Percentiles rank a stretch among this genome's conserved stretches.
Evolutionary conservation across 2,329 filamentous ascomycete genomes (phyloP).

Genomic region (Chaetothyriales sp.): DNA sequence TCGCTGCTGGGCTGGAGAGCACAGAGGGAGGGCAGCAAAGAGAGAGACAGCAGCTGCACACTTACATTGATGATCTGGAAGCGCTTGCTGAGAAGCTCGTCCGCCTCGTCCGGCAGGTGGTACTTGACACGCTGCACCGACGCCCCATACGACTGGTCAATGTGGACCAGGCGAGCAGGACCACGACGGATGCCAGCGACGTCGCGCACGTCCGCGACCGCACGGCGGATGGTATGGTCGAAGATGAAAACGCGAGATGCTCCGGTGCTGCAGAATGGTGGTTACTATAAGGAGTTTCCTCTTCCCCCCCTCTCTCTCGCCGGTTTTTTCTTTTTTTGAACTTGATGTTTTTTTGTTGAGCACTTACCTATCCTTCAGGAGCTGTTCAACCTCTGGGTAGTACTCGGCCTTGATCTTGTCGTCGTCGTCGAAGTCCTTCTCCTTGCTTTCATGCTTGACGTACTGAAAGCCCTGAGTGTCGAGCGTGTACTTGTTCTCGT

Average conservation of each 20-base stretch:
- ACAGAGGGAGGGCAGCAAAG: background rate
- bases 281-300: constrained; percentile 3
- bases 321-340: too few species aligned
- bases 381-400: constrained; percentile 21
- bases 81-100: constrained; percentile 40
- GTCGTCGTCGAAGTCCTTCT: constrained; percentile 22
- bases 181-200: constrained; percentile 28
- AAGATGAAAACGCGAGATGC: constrained; percentile 49
- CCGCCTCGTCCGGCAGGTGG: constrained; percentile 43
- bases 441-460: constrained; percentile 21
- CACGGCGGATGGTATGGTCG: constrained; percentile 54
- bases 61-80: constrained; percentile 51
- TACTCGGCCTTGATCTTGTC: constrained; percentile 21
- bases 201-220: constrained; percentile 29
- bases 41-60: background rate
- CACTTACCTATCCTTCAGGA: constrained; percentile 21
- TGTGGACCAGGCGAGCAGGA: constrained; percentile 55
- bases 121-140: constrained; percentile 46
- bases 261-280: constrained; percentile 32
- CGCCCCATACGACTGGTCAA: constrained; percentile 53
- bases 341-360: too few species aligned
- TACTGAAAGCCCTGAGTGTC: constrained; percentile 27
- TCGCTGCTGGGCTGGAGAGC: background rate
- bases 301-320: too few species aligned
- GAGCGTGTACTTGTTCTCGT: constrained; percentile 27